phyloP scores from a whole-genome alignment of 306 rosid genomes.

The Prunus mume region DNA sequence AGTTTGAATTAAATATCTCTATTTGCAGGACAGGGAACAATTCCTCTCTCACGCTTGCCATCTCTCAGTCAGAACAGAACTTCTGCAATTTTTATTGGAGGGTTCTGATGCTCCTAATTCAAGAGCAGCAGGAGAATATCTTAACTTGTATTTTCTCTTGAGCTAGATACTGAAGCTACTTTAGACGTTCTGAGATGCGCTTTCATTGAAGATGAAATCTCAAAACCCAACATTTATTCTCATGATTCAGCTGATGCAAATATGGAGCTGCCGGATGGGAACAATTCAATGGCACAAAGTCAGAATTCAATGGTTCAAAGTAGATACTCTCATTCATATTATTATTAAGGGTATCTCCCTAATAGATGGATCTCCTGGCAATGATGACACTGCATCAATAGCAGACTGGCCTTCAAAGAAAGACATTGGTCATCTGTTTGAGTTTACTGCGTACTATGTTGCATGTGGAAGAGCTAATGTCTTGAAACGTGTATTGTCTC shows the following conservation, averaged over 20 bases:
- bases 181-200: conserved; percentile 74
- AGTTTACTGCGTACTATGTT: conserved; percentile 84
- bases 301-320: conserved; percentile 57
- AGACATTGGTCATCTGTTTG: conserved; percentile 62
- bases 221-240: conserved; percentile 36
- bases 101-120: conserved; percentile 41
- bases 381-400: conserved; percentile 32
- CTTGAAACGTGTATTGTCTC: conserved; percentile 63
- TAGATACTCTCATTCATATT: conserved; percentile 65
- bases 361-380: conserved; percentile 37
- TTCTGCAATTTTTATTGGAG: conserved; percentile 71
- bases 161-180: conserved; percentile 80
- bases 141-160: conserved; percentile 67
- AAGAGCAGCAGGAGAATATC: conserved; percentile 36
- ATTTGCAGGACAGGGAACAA: conserved; percentile 80
- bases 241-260: conserved; percentile 34
- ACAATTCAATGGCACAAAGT: conserved; percentile 33
- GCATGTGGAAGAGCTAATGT: conserved; percentile 62
- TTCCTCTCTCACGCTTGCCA: conserved; percentile 61
- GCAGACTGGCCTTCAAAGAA: conserved; percentile 67
- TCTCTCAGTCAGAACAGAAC: conserved; percentile 70
- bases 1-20: background rate
- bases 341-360: conserved; percentile 45
- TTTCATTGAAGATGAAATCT: conserved; percentile 54
- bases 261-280: conserved; percentile 33